Percentiles rank a stretch among this genome's conserved stretches.
These are phyloP conservation scores for Tolypocladium nubicola DNA, from an alignment of 2,329 filamentous ascomycete species.

Conservation along the genomic window DNA sequence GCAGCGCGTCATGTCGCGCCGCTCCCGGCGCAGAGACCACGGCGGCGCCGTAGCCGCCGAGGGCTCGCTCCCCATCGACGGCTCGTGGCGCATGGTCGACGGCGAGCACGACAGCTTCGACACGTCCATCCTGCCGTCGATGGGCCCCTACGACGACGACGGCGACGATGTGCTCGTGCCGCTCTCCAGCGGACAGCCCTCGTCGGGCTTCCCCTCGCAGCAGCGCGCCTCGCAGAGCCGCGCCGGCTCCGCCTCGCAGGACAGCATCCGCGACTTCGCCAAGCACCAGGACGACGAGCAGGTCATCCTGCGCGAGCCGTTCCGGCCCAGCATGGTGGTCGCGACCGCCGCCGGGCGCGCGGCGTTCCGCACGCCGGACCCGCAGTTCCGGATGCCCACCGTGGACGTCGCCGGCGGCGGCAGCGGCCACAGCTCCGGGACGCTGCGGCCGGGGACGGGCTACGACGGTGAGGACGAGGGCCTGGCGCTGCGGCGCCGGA, in stretches of 20 bases:
- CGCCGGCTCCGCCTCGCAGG: conserved; percentile 36
- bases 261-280: conserved; percentile 44
- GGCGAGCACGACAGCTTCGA: conserved; percentile 52
- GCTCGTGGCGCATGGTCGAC: conserved; percentile 52
- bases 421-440: conserved; percentile 17
- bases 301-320: conserved; percentile 43
- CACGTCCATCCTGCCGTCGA: conserved; percentile 38
- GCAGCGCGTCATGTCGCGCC: conserved; percentile 1
- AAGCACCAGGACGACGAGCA: conserved; percentile 43
- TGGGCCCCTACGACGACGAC: conserved; percentile 28
- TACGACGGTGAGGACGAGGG: conserved; percentile 13
- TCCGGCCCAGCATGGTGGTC: conserved; percentile 41
- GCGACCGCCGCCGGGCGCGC: conserved; percentile 13
- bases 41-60: conserved; percentile 7
- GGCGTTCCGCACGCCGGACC: conserved; percentile 31
- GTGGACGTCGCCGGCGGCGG: conserved; percentile 29
- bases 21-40: neutral
- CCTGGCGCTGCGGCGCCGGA: conserved; percentile 16
- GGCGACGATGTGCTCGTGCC: conserved; percentile 22
- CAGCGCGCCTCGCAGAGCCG: conserved; percentile 27
- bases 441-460: conserved; percentile 17
- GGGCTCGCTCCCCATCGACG: conserved; percentile 31
- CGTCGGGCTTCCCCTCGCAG: conserved; percentile 33
- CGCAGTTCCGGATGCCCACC: conserved; percentile 43
- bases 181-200: conserved; percentile 26